A percentile compares a stretch with the other conserved stretches of the same genome.
These are phyloP conservation scores for Pleurotus tuoliensis DNA, from an alignment of 768 basidiomycete species.

Conservation along the genomic window DNA sequence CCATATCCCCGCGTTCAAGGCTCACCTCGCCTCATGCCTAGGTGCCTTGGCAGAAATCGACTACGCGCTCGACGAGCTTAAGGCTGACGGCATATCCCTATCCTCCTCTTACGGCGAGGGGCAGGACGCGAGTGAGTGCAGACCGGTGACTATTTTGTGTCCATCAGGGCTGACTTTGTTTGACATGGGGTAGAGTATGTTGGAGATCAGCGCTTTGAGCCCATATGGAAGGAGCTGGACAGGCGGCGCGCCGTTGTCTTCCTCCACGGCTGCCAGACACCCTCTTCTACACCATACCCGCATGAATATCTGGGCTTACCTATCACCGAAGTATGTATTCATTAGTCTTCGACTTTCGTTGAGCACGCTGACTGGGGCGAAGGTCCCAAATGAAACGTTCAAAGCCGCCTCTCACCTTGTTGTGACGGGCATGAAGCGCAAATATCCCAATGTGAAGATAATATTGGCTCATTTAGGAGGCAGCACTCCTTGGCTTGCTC, in stretches of 20 bases:
- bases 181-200: constrained; percentile 49
- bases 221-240: constrained; percentile 70
- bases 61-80: constrained; percentile 56
- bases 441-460: constrained; percentile 54
- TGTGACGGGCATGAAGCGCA: constrained; percentile 63
- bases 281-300: constrained; percentile 61
- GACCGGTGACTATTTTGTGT: neutral
- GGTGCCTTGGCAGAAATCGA: constrained; percentile 58
- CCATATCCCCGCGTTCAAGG: neutral
- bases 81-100: constrained; percentile 62
- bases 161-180: constrained; percentile 6
- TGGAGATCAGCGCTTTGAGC: constrained; percentile 59
- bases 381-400: constrained; percentile 82
- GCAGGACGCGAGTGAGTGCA: constrained; percentile 43
- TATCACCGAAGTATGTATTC: constrained; percentile 50
- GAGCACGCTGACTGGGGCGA: neutral
- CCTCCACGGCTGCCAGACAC: constrained; percentile 67
- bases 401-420: constrained; percentile 79
- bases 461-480: constrained; percentile 78
- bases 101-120: constrained; percentile 66
- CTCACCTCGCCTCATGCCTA: constrained; percentile 18
- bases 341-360: neutral
- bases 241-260: constrained; percentile 59
- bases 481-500: constrained; percentile 56
- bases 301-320: constrained; percentile 65